Conservation (phyloP, 2,329 filamentous ascomycete species). For the Neospermospora avenae region DNA sequence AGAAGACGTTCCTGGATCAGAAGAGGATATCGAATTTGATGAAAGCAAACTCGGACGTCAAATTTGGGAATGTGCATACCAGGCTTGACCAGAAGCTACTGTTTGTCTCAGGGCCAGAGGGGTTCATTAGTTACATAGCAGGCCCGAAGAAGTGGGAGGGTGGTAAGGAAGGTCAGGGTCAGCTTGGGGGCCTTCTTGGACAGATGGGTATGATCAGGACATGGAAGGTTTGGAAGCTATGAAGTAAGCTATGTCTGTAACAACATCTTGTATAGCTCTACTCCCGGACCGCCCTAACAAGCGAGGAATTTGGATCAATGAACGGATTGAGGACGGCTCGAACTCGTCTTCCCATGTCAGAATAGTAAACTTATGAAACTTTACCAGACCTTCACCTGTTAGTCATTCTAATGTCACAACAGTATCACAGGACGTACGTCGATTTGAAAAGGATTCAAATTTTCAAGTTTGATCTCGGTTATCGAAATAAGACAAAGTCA, state of each 20-base stretch:
- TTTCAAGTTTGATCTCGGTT: no score
- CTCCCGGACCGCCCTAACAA: neutral
- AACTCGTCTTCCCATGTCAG: no score
- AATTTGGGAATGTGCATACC: slow-evolving; percentile 26
- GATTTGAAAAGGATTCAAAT: no score
- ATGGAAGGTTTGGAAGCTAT: slow-evolving; percentile 39
- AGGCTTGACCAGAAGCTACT: slow-evolving; percentile 52
- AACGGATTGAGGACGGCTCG: no score
- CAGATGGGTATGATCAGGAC: slow-evolving; percentile 46
- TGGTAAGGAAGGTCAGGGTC: slow-evolving; percentile 72
- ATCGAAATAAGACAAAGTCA: no score
- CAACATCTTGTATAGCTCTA: neutral
- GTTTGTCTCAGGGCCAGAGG: slow-evolving; percentile 87
- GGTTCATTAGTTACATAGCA: slow-evolving; percentile 78
- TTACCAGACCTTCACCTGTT: no score
- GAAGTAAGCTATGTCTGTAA: slow-evolving; percentile 3
- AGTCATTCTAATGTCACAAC: no score
- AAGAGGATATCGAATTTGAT: slow-evolving; percentile 44
- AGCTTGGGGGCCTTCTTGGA: slow-evolving; percentile 65
- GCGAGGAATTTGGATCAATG: no score
- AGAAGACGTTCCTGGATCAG: slow-evolving; percentile 62
- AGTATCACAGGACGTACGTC: no score
- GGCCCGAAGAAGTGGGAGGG: slow-evolving; percentile 74
- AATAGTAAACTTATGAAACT: no score
- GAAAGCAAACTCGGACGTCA: slow-evolving; percentile 17